phyloP scores from a whole-genome alignment of 2,329 filamentous ascomycete genomes.

The Thielaviopsis populi region DNA sequence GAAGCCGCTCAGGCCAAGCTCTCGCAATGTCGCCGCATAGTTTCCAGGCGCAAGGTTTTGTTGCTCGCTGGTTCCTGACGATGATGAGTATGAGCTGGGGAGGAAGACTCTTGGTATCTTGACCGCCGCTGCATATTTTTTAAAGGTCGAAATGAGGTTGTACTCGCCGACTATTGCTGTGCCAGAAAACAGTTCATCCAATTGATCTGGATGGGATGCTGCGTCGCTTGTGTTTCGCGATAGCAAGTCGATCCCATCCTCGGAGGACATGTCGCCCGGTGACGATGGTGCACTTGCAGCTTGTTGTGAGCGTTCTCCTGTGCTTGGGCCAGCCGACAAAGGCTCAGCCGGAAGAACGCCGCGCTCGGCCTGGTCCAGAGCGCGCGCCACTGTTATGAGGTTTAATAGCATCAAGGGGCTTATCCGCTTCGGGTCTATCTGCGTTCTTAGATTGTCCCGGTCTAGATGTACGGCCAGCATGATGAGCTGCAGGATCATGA shows the following conservation, averaged over 20 bases:
- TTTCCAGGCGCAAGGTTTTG: conserved; percentile 6
- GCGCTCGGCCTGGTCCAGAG: conserved; percentile 10
- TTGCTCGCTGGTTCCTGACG: neutral
- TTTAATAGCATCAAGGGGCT: conserved; percentile 10
- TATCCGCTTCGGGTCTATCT: conserved; percentile 14
- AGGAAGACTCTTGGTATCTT: conserved; percentile 4
- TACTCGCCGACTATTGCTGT: conserved; percentile 40
- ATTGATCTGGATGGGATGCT: neutral
- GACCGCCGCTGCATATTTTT: conserved; percentile 10
- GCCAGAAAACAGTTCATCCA: conserved; percentile 36
- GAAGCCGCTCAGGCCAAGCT: conserved; percentile 7
- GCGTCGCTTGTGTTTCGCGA: neutral
- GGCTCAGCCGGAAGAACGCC: conserved; percentile 1
- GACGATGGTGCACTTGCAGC: conserved; percentile 1
- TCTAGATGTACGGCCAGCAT: conserved; percentile 50
- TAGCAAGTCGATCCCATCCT: neutral
- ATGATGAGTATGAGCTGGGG: neutral
- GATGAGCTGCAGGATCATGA: conserved; percentile 44
- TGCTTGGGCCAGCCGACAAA: neutral
- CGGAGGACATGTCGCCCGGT: neutral
- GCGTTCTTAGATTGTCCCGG: conserved; percentile 37
- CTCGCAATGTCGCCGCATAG: conserved; percentile 9
- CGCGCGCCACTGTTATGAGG: conserved; percentile 9
- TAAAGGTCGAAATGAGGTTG: conserved; percentile 33
- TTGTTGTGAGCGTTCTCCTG: neutral